Conservation (phyloP, 2,329 filamentous ascomycete species). For the Cercospora sp. region DNA sequence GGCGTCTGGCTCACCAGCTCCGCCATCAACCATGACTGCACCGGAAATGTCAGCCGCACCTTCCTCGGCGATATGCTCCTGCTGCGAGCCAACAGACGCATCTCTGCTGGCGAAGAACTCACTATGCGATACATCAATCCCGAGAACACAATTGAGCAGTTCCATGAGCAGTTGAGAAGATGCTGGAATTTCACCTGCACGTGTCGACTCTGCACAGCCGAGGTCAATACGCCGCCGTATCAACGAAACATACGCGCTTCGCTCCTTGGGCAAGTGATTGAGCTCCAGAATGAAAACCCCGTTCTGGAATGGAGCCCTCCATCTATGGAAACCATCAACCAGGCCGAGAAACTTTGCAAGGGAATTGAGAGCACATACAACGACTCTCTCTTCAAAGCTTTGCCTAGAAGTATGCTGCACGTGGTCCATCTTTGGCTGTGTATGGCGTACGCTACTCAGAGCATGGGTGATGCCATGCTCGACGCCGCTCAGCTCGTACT, state of each 20-base stretch:
- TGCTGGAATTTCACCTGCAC: conserved; percentile 47
- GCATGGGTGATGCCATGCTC: conserved; percentile 1
- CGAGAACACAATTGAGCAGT: conserved; percentile 28
- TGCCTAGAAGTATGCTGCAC: conserved; percentile 20
- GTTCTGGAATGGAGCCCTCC: background rate
- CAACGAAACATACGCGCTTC: conserved; percentile 7
- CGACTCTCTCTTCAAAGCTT: conserved; percentile 11
- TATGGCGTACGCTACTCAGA: conserved; percentile 14
- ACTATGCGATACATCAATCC: conserved; percentile 26
- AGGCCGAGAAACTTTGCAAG: conserved; percentile 17
- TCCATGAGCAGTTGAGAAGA: conserved; percentile 36
- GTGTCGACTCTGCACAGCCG: conserved; percentile 43
- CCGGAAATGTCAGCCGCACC: conserved; percentile 47
- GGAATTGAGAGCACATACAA: conserved; percentile 18
- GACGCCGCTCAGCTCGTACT: conserved; percentile 9
- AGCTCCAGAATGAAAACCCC: conserved; percentile 2
- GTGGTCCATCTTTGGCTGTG: conserved; percentile 20
- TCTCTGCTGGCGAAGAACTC: conserved; percentile 51
- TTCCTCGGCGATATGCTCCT: conserved; percentile 59
- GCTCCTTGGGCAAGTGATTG: background rate
- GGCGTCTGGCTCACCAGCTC: conserved; percentile 55
- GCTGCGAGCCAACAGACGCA: conserved; percentile 49
- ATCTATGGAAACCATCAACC: background rate
- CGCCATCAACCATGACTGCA: conserved; percentile 56
- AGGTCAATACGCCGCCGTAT: conserved; percentile 9